Evolutionary conservation across 805 yeast species (phyloP).

Genomic region (Yamadazyma tumulicola): DNA sequence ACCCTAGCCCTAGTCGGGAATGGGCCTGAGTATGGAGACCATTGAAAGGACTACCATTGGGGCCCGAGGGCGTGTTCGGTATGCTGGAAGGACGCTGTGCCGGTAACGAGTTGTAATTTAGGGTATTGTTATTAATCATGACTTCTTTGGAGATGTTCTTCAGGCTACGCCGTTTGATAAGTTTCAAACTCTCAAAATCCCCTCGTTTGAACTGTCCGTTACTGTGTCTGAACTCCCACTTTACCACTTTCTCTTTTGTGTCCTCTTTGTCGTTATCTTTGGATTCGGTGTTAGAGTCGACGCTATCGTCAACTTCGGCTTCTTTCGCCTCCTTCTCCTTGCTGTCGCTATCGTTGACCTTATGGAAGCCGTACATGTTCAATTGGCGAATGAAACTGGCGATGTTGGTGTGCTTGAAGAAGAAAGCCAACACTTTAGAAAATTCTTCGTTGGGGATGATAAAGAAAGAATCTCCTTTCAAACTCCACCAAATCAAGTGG

Average conservation of each 20-base stretch:
- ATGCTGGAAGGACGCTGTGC: background rate
- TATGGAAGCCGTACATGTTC: conserved; percentile 46
- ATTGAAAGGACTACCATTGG: background rate
- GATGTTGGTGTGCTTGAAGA: conserved; percentile 46
- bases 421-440: conserved; percentile 62
- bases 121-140: conserved; percentile 16
- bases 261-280: background rate
- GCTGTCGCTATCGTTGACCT: conserved; percentile 37
- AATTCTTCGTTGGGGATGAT: conserved; percentile 87
- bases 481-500: conserved; percentile 86
- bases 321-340: conserved; percentile 12
- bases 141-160: conserved; percentile 40
- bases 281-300: conserved; percentile 1
- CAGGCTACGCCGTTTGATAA: conserved; percentile 73
- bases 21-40: conserved; percentile 4
- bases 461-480: conserved; percentile 65
- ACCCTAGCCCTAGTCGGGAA: too few relatives aligned
- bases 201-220: conserved; percentile 78
- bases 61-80: conserved; percentile 15
- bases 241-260: conserved; percentile 5
- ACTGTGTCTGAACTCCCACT: conserved; percentile 89
- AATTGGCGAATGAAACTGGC: conserved; percentile 42
- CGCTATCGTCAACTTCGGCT: conserved; percentile 5
- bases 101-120: conserved; percentile 5
- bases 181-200: conserved; percentile 65